A percentile compares a stretch with the other conserved stretches of the same genome.
phyloP scores from a whole-genome alignment of 148 eudicot genomes.

The Rhododendron mucronatum region DNA sequence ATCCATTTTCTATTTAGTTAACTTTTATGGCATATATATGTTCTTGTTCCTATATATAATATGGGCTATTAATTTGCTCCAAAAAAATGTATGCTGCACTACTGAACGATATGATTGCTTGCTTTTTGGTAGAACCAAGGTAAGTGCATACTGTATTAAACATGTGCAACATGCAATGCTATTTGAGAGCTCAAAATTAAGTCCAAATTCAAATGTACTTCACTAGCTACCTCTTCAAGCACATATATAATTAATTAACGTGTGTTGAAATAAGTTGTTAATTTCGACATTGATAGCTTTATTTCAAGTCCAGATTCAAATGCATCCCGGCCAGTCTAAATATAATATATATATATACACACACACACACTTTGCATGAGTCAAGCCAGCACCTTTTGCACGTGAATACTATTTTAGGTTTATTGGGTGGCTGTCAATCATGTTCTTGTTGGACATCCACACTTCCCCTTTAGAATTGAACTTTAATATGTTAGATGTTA shows the following conservation, averaged over 20 bases:
- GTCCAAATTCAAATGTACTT: neutral
- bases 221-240: neutral
- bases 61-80: too few species aligned
- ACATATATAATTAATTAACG: neutral
- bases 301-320: neutral
- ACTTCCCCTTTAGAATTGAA: neutral
- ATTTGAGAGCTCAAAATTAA: neutral
- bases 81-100: too few species aligned
- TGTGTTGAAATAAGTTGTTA: neutral
- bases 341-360: neutral
- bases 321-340: neutral
- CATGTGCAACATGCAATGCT: neutral
- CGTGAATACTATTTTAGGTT: neutral
- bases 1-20: too few species aligned
- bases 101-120: too few species aligned
- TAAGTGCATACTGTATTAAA: too few species aligned
- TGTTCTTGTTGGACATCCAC: neutral
- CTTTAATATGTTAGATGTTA: too few species aligned
- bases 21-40: too few species aligned
- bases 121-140: too few species aligned
- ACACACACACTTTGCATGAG: too few species aligned
- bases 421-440: neutral
- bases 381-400: neutral
- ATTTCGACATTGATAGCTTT: neutral
- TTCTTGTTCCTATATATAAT: too few species aligned